Percentiles rank a stretch among this genome's conserved stretches.
Evolutionary conservation across 768 basidiomycete species (phyloP).

Genomic region (Amanita phalloides): DNA sequence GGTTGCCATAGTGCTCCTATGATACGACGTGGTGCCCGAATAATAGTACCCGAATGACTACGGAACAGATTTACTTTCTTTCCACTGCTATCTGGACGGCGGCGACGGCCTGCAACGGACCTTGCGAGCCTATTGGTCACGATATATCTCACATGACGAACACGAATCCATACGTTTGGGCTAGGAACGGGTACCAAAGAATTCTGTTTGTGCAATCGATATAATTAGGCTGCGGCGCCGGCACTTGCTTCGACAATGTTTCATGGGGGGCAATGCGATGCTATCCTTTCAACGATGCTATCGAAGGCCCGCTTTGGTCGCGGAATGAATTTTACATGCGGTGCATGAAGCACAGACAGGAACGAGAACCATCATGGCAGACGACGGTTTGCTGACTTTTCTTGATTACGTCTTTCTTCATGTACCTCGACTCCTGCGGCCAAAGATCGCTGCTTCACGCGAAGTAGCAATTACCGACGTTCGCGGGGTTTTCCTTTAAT

Average conservation of each 20-base stretch:
- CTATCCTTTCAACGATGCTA: neutral
- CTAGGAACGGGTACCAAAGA: no score
- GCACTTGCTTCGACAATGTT: no score
- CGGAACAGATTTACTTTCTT: neutral
- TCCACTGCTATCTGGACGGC: neutral
- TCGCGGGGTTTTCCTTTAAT: neutral
- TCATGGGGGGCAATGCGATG: neutral
- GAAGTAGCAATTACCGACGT: neutral
- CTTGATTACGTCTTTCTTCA: neutral
- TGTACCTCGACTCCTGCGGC: neutral
- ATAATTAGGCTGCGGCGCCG: no score
- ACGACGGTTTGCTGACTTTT: neutral
- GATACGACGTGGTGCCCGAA: neutral
- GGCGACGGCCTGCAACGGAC: no score
- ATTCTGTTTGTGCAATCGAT: no score
- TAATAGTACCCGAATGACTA: neutral
- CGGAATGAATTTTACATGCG: neutral
- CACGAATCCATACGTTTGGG: no score
- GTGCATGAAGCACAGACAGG: neutral
- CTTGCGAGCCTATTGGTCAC: no score
- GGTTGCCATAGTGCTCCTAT: neutral
- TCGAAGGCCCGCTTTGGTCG: neutral
- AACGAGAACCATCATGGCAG: neutral
- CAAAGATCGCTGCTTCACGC: neutral
- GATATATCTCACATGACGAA: no score